phyloP scores from a whole-genome alignment of 352 stramenopile species.

The Phytophthora vignae region DNA sequence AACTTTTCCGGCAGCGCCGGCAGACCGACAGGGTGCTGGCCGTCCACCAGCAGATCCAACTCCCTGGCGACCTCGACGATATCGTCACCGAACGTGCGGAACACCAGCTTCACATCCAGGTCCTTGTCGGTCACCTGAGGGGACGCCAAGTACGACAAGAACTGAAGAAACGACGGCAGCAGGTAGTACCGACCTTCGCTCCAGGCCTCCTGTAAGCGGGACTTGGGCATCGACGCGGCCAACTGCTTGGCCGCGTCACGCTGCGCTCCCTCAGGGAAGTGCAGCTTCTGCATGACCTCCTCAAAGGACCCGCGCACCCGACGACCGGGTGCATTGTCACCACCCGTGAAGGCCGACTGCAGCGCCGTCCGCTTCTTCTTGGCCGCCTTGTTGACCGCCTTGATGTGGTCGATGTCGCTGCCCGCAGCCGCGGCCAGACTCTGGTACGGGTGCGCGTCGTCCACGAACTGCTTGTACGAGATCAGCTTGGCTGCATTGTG shows the following conservation, averaged over 20 bases:
- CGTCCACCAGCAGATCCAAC: slow-evolving; percentile 70
- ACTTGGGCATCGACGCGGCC: slow-evolving; percentile 52
- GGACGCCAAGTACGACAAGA: slow-evolving; percentile 63
- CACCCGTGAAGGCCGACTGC: slow-evolving; percentile 79
- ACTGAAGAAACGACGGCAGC: slow-evolving; percentile 81
- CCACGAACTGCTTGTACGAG: slow-evolving; percentile 89
- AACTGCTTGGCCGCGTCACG: slow-evolving; percentile 61
- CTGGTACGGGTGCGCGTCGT: slow-evolving; percentile 74
- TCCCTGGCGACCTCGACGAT: slow-evolving; percentile 79
- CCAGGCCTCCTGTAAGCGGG: slow-evolving; percentile 73
- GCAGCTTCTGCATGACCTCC: slow-evolving; percentile 78
- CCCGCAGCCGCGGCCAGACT: slow-evolving; percentile 41
- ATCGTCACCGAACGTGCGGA: slow-evolving; percentile 87
- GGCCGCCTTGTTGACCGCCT: slow-evolving; percentile 75
- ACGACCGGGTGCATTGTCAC: slow-evolving; percentile 48
- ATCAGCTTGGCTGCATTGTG: slow-evolving; percentile 36
- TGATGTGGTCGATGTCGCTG: slow-evolving; percentile 59
- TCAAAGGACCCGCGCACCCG: slow-evolving; percentile 59
- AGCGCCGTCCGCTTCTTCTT: slow-evolving; percentile 84
- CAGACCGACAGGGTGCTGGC: slow-evolving; percentile 62
- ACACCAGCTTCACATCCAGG: slow-evolving; percentile 68
- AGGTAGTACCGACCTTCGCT: slow-evolving; percentile 82
- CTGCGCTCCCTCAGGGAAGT: slow-evolving; percentile 61
- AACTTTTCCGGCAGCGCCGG: slow-evolving; percentile 56
- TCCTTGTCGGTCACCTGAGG: slow-evolving; percentile 29